Evolutionary conservation across 2,329 filamentous ascomycete species (phyloP).

Genomic region (Fusarium sambucinum): DNA sequence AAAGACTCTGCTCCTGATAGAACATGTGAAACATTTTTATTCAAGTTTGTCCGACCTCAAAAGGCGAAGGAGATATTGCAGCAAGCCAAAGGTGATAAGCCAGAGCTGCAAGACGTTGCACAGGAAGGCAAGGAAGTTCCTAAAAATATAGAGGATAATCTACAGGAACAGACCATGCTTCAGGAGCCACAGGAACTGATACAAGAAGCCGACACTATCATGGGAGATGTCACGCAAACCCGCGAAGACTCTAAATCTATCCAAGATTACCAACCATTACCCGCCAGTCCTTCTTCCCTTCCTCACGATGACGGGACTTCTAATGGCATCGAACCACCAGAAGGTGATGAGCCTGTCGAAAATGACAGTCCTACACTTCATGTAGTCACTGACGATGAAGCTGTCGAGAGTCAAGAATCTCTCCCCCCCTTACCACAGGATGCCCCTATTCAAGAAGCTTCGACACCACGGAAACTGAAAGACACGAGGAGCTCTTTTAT

Average conservation of each 20-base stretch:
- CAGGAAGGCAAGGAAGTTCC: neutral
- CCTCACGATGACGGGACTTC: neutral
- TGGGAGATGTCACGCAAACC: neutral
- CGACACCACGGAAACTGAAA: constrained; percentile 23
- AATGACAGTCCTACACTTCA: neutral
- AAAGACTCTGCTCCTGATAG: neutral
- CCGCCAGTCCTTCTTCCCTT: neutral
- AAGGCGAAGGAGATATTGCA: constrained; percentile 7
- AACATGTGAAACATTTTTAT: neutral
- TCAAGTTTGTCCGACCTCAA: neutral
- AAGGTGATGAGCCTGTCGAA: neutral
- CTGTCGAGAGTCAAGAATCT: neutral
- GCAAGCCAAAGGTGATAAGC: neutral
- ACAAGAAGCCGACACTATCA: neutral
- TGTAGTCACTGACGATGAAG: neutral
- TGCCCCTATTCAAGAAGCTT: neutral
- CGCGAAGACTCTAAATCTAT: neutral
- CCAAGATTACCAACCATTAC: neutral
- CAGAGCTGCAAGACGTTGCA: neutral
- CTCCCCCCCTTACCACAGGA: neutral
- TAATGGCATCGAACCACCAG: neutral
- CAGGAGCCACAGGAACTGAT: neutral
- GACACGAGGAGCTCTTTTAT: neutral
- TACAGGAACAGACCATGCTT: neutral
- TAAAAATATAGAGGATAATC: neutral